phyloP scores from a whole-genome alignment of 2,329 filamentous ascomycete species.

The Colletotrichum costaricense region DNA sequence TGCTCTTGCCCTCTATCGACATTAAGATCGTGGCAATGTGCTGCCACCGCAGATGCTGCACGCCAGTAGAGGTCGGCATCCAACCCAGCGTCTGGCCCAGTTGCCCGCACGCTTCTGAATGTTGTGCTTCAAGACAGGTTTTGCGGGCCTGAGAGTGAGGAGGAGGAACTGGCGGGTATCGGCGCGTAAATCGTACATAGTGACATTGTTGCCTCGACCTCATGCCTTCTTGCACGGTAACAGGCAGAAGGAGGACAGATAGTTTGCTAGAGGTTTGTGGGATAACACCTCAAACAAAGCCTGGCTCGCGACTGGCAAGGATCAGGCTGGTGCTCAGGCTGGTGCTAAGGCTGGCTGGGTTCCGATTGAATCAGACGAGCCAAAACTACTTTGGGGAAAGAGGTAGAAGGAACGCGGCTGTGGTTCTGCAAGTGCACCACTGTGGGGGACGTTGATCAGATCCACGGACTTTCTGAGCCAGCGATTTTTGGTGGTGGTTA shows the following conservation, averaged over 20 bases:
- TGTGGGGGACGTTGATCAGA: not conserved
- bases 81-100: not conserved
- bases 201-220: conserved; percentile 26
- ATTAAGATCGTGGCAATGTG: not conserved
- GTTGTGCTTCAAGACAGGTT: not conserved
- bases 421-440: conserved; percentile 35
- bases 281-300: not conserved
- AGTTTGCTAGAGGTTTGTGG: conserved; percentile 22
- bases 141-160: not conserved
- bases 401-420: not conserved
- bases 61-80: not conserved
- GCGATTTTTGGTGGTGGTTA: not conserved
- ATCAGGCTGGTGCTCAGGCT: not conserved
- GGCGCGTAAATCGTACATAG: conserved; percentile 37
- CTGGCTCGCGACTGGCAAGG: not conserved
- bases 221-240: conserved; percentile 8
- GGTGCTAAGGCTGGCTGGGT: not conserved
- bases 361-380: conserved; percentile 6
- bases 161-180: not conserved
- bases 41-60: not conserved
- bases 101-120: not conserved
- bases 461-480: conserved; percentile 6
- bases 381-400: not conserved
- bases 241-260: conserved; percentile 24
- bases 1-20: not conserved